phyloP scores from a whole-genome alignment of 805 yeast genomes.

The Suhomyces faveliae region DNA sequence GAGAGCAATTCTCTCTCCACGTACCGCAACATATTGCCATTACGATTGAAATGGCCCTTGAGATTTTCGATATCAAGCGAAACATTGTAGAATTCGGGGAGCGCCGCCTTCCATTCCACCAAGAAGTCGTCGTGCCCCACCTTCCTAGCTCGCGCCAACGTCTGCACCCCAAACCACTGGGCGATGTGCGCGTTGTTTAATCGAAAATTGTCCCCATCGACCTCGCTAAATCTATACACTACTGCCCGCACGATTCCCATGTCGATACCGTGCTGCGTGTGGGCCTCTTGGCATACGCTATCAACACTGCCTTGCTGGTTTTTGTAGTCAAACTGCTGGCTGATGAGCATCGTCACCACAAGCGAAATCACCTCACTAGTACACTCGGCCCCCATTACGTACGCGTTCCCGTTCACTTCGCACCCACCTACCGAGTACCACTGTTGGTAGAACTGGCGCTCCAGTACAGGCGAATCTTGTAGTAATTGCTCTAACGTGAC shows the following conservation, averaged over 20 bases:
- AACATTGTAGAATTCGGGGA: slow-evolving; percentile 64
- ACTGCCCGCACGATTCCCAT: slow-evolving; percentile 48
- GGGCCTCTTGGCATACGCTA: slow-evolving; percentile 12
- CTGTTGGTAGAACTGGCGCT: slow-evolving; percentile 45
- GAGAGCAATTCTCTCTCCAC: slow-evolving; percentile 52
- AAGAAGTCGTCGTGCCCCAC: slow-evolving; percentile 51
- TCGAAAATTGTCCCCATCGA: slow-evolving; percentile 22
- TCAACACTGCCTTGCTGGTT: slow-evolving; percentile 18
- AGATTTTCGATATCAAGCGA: slow-evolving; percentile 55
- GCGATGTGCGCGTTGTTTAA: slow-evolving; percentile 48
- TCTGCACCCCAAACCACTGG: slow-evolving; percentile 61
- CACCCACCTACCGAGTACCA: slow-evolving; percentile 62
- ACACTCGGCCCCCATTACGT: slow-evolving; percentile 23
- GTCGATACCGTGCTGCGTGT: neutral
- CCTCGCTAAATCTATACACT: slow-evolving; percentile 44
- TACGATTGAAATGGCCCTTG: slow-evolving; percentile 54
- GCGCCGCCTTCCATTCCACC: slow-evolving; percentile 58
- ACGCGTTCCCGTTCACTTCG: slow-evolving; percentile 45
- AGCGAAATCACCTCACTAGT: slow-evolving; percentile 27
- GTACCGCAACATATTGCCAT: slow-evolving; percentile 50
- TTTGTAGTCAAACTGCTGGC: slow-evolving; percentile 21
- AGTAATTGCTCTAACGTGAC: slow-evolving; percentile 24
- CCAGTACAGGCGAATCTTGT: slow-evolving; percentile 53
- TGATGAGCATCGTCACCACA: slow-evolving; percentile 27
- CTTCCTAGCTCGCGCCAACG: slow-evolving; percentile 30